Conservation (phyloP, 352 stramenopile genomes). For the Thalassiosira livingstoniorum region DNA sequence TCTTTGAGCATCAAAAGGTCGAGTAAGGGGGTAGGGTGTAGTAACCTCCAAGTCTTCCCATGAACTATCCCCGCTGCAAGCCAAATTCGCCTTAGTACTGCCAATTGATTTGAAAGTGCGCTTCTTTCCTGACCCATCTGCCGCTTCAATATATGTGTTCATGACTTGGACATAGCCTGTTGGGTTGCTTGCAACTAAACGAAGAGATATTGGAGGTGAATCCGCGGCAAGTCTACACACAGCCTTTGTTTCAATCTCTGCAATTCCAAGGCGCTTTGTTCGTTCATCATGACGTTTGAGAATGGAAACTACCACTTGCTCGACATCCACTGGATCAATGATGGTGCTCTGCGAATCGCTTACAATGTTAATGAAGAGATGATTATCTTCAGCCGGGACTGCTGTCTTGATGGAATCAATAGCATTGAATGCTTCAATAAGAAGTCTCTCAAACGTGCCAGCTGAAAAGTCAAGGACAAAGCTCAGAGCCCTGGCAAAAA, state of each 20-base stretch:
- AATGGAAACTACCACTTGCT: conserved; percentile 92
- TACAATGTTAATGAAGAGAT: conserved; percentile 99
- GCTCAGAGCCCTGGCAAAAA: conserved; percentile 95
- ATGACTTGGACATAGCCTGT: conserved; percentile 99
- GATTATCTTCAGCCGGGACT: conserved; percentile 90
- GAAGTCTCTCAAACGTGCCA: conserved; percentile 93
- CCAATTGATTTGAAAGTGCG: conserved; percentile 86
- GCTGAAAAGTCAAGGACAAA: conserved; percentile 84
- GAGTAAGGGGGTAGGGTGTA: conserved; percentile 96
- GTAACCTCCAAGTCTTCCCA: conserved; percentile 95
- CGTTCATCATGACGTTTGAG: conserved; percentile 89
- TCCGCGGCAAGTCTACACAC: conserved; percentile 90
- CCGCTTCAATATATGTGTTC: conserved; percentile 98
- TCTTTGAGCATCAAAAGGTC: conserved; percentile 92
- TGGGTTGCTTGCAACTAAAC: conserved; percentile 96
- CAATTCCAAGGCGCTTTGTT: conserved; percentile 92
- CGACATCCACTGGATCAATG: conserved; percentile 95
- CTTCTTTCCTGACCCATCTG: conserved; percentile 70
- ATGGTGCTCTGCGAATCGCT: conserved; percentile 88
- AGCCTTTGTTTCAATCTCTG: conserved; percentile 97
- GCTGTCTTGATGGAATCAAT: conserved; percentile 90
- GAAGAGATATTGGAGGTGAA: conserved; percentile 94
- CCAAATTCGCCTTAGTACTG: conserved; percentile 92
- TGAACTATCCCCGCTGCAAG: conserved; percentile 87
- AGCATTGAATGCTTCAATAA: conserved; percentile 98